Evolutionary conservation across 106 monocot genomes (phyloP), one percentile per base, ranked within the genome.

Genomic region (Gastrodia elata): DNA sequence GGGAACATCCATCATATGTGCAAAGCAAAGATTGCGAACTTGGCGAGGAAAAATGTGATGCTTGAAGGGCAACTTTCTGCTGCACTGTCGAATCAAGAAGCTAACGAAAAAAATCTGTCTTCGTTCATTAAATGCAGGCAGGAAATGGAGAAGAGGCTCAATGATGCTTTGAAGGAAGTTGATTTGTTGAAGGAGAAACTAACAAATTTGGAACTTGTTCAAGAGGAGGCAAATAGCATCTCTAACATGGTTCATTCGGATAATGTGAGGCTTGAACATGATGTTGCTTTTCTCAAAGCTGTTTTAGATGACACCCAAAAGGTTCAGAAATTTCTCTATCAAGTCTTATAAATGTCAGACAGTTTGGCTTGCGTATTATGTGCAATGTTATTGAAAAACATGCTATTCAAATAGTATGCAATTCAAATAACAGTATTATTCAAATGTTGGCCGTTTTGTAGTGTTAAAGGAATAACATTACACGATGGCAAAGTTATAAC

Each of bases 211-310:
- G 97, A 98, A 59, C 68, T 91, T 15, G 88, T 87, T 3, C 97
- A 98, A 70, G 97, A 98, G 70, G 97, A 98, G 71, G 80, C 90
- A 38, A 98, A 91, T 73, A 93, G 76, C 56, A 80, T 93, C 16
- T 98, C 97, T n/a, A 93, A 98, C 55, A 80, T 86, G 3, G 90
- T 91, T 39, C 97, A 98, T 26, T 78, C 90, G 32, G 90, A 93
- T 65, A 98, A 98, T 72, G 92, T 98, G 25, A 76, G 81, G 67
- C 90, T 98, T 52, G 97, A 98, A 74, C 97, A 93, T 65, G 93
- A 98, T 75, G 97, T 98, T 9, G 97, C 97, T 28, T 98, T 91
- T 75, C 83, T 98, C 5, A 98, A 98, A 81, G 97, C 97, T 10
- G 76, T 97, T 77, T 65, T 97, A 52, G 93, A 97, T 71, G 93